Evolutionary conservation across 139 green algal genomes (phyloP).

Genomic region (Spirogloea muscicola): DNA sequence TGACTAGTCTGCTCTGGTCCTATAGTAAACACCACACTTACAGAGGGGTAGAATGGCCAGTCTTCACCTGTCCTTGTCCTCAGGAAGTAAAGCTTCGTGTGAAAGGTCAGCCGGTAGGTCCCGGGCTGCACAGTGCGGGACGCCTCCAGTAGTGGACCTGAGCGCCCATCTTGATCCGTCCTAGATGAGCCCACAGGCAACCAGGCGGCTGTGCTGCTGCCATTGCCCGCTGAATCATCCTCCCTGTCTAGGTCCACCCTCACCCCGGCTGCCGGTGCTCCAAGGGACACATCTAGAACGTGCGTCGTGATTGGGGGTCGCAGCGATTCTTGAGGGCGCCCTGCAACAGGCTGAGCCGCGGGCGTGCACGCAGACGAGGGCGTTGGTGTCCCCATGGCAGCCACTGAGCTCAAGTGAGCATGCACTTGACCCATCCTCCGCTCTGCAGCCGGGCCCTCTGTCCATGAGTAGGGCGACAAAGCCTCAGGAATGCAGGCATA

Average conservation of each 20-base stretch:
- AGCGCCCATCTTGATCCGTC: slow-evolving; percentile 77
- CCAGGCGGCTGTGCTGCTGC: slow-evolving; percentile 6
- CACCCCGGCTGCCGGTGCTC: slow-evolving; percentile 72
- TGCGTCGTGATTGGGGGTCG: slow-evolving; percentile 89
- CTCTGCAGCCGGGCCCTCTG: too few species aligned
- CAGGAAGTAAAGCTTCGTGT: slow-evolving; percentile 67
- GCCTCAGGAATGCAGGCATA: too few species aligned
- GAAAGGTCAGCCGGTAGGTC: slow-evolving; percentile 76
- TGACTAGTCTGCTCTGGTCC: slow-evolving; percentile 55
- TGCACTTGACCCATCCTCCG: background rate
- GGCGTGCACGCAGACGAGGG: background rate
- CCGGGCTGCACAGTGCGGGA: slow-evolving; percentile 59
- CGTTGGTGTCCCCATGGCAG: background rate
- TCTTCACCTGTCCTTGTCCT: slow-evolving; percentile 25
- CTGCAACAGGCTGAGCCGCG: background rate
- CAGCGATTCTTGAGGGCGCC: background rate
- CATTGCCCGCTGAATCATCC: slow-evolving; percentile 4
- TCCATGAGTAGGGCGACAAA: too few species aligned
- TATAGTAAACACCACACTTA: slow-evolving; percentile 72
- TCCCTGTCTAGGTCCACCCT: slow-evolving; percentile 59
- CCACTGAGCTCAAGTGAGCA: background rate
- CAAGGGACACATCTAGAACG: slow-evolving; percentile 81
- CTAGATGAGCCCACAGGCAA: slow-evolving; percentile 20
- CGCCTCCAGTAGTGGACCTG: slow-evolving; percentile 53
- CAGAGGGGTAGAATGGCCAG: slow-evolving; percentile 81